phyloP scores from a whole-genome alignment of 2,329 filamentous ascomycete species.

The Didymella keratinophila region DNA sequence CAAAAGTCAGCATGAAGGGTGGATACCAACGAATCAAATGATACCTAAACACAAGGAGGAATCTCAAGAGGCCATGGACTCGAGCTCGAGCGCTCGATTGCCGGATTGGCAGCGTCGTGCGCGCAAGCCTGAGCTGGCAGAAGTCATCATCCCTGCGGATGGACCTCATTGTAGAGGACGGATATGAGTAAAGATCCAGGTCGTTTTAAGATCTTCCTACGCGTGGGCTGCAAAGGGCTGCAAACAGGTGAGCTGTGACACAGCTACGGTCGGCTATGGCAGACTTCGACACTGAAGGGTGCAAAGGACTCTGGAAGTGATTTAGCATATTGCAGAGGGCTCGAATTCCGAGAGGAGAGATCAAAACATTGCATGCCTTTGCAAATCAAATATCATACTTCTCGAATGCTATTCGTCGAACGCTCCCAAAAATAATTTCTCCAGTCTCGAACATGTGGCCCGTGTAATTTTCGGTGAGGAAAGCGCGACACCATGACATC shows the following conservation, averaged over 20 bases:
- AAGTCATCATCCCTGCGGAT: neutral
- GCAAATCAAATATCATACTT: neutral
- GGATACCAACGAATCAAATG: neutral
- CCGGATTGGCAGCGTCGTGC: neutral
- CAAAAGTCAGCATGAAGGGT: conserved; percentile 23
- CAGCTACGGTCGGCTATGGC: neutral
- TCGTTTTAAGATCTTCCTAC: neutral
- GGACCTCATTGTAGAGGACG: neutral
- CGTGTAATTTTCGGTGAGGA: neutral
- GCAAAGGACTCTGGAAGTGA: neutral
- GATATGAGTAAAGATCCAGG: neutral
- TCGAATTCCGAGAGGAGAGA: too few relatives aligned
- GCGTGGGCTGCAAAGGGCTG: neutral
- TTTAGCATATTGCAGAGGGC: too few relatives aligned
- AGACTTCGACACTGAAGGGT: neutral
- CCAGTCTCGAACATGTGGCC: neutral
- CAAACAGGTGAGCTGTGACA: neutral
- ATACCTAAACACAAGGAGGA: conserved; percentile 5
- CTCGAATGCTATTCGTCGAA: neutral
- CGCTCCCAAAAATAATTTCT: neutral
- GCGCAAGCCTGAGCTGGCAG: neutral
- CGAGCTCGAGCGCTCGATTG: neutral
- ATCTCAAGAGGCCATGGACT: neutral
- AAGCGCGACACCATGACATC: conserved; percentile 17
- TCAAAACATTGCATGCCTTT: neutral